These are phyloP conservation scores for Ceratobasidium theobromae DNA, from an alignment of 1,284 basidiomycete species.

Conservation along the genomic window DNA sequence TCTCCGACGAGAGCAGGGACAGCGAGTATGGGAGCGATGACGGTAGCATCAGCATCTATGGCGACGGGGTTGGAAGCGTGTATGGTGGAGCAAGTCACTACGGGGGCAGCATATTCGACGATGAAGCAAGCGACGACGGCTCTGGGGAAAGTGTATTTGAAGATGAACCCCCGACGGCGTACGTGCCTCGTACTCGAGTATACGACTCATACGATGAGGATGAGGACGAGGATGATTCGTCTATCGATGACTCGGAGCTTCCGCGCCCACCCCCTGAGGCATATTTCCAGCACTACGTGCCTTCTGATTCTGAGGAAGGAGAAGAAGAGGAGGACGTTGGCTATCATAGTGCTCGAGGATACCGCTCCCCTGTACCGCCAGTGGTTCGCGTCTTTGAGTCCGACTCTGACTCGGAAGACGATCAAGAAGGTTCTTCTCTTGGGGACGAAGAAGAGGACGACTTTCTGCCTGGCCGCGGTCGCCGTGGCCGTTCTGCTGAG, in stretches of 20 bases:
- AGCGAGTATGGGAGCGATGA: constrained; percentile 11
- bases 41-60: constrained; percentile 10
- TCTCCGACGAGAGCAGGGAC: neutral
- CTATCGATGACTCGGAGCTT: constrained; percentile 21
- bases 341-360: constrained; percentile 2
- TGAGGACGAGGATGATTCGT: constrained; percentile 24
- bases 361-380: neutral
- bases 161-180: neutral
- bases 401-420: neutral
- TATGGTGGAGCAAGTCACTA: neutral
- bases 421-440: neutral
- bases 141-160: neutral
- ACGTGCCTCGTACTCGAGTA: neutral
- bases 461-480: constrained; percentile 6
- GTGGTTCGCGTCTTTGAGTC: neutral
- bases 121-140: neutral
- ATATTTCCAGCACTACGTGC: constrained; percentile 19
- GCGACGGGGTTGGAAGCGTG: neutral
- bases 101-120: neutral
- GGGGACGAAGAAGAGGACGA: constrained; percentile 22
- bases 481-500: constrained; percentile 15
- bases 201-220: constrained; percentile 25
- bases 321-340: neutral
- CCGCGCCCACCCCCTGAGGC: constrained; percentile 11
- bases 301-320: constrained; percentile 6